phyloP scores from a whole-genome alignment of 331 rosid species.

The Cydonia oblonga region DNA sequence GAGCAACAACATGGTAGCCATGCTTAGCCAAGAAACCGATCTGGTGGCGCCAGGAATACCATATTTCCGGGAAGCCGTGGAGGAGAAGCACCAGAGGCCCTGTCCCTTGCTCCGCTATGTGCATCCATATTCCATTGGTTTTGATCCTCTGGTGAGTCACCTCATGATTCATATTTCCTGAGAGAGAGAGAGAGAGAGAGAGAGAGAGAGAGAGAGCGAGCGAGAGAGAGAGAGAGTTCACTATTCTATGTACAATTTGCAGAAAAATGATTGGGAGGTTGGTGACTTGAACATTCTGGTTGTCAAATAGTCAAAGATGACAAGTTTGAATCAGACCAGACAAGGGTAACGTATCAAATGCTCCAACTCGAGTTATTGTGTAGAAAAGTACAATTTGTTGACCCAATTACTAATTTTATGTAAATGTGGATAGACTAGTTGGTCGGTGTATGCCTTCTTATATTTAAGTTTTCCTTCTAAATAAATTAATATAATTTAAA shows the following conservation, averaged over 20 bases:
- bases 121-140: slow-evolving; percentile 57
- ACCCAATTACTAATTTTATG: neutral
- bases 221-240: neutral
- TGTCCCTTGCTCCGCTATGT: slow-evolving; percentile 61
- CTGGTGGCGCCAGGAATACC: slow-evolving; percentile 60
- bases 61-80: slow-evolving; percentile 66
- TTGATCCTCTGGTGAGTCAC: slow-evolving; percentile 61
- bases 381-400: neutral
- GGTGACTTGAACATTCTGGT: neutral
- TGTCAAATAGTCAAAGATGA: neutral
- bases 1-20: slow-evolving; percentile 66
- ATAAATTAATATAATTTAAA: too few relatives aligned
- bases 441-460: too few relatives aligned
- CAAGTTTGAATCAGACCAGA: neutral
- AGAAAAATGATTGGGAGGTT: neutral
- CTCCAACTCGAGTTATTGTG: neutral
- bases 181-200: too few relatives aligned
- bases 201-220: too few relatives aligned
- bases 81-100: slow-evolving; percentile 63
- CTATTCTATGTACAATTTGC: neutral
- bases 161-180: slow-evolving; percentile 16
- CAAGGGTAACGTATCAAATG: neutral
- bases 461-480: too few relatives aligned
- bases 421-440: too few relatives aligned
- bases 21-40: slow-evolving; percentile 40